phyloP scores from a whole-genome alignment of 2,329 filamentous ascomycete genomes.

The Aspergillus persii region DNA sequence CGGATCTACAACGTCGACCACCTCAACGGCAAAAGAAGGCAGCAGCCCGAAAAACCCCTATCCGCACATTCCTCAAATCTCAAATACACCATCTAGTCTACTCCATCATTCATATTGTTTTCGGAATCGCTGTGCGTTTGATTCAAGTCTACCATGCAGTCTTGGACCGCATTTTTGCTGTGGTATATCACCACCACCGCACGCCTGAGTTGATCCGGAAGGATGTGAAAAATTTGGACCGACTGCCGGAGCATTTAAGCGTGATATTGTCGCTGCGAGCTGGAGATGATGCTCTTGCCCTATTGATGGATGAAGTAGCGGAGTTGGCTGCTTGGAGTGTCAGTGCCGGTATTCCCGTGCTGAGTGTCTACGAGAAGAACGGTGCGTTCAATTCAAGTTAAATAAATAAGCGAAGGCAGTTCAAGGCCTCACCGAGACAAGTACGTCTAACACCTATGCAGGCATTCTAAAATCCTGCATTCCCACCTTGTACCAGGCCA shows the following conservation, averaged over 20 bases:
- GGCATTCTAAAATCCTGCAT: conserved; percentile 88
- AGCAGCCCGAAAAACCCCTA: conserved; percentile 34
- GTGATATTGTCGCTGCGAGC: conserved; percentile 72
- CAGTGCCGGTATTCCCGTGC: conserved; percentile 78
- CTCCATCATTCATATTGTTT: conserved; percentile 65
- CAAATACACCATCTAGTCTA: conserved; percentile 46
- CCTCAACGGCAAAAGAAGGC: conserved; percentile 25
- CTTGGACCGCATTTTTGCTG: conserved; percentile 71
- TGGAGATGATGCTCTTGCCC: conserved; percentile 74
- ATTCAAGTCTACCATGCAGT: conserved; percentile 78
- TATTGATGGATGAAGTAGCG: conserved; percentile 82
- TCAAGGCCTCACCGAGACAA: not conserved
- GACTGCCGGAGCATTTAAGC: conserved; percentile 81
- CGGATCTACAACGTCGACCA: conserved; percentile 24
- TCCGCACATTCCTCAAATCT: conserved; percentile 45
- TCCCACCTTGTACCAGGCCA: conserved; percentile 75
- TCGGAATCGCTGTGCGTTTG: conserved; percentile 82
- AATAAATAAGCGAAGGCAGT: not conserved
- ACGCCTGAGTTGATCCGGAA: conserved; percentile 88
- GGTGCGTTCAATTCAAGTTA: conserved; percentile 54
- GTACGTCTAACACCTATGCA: conserved; percentile 35
- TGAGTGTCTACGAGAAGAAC: conserved; percentile 90
- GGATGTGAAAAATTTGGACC: conserved; percentile 72
- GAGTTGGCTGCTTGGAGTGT: conserved; percentile 93
- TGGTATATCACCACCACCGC: conserved; percentile 92